phyloP scores from a whole-genome alignment of 306 rosid genomes.

The Hippophae tibetana region DNA sequence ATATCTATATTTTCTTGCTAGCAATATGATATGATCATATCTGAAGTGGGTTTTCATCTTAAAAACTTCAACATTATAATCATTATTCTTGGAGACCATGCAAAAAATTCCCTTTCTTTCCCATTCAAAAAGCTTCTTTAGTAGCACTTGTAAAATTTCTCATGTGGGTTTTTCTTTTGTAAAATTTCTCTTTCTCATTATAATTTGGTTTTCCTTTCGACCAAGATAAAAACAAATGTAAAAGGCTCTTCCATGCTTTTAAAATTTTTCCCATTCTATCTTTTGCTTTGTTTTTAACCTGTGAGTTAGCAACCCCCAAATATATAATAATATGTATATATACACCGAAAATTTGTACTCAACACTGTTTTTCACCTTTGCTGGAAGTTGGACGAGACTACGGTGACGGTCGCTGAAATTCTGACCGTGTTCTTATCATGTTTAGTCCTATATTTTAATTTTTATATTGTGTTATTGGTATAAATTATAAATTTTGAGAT shows the following conservation, averaged over 20 bases:
- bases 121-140: conserved; percentile 44
- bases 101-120: conserved; percentile 58
- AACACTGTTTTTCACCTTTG: no score
- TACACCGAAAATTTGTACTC: no score
- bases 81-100: conserved; percentile 92
- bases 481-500: background rate
- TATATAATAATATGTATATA: no score
- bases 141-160: conserved; percentile 1
- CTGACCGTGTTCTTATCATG: no score
- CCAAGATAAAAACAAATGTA: background rate
- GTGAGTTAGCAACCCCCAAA: no score
- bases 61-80: conserved; percentile 70
- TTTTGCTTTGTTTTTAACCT: no score
- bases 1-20: conserved; percentile 37
- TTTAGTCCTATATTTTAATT: no score
- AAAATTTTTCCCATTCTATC: background rate
- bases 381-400: no score
- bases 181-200: conserved; percentile 25
- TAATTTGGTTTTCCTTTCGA: conserved; percentile 12
- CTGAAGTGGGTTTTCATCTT: conserved; percentile 37
- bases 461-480: no score
- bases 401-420: no score
- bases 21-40: conserved; percentile 27
- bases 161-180: background rate
- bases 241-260: conserved; percentile 15